Evolutionary conservation across 108 stramenopile species (phyloP).

Genomic region (Schizochytrium sp.): DNA sequence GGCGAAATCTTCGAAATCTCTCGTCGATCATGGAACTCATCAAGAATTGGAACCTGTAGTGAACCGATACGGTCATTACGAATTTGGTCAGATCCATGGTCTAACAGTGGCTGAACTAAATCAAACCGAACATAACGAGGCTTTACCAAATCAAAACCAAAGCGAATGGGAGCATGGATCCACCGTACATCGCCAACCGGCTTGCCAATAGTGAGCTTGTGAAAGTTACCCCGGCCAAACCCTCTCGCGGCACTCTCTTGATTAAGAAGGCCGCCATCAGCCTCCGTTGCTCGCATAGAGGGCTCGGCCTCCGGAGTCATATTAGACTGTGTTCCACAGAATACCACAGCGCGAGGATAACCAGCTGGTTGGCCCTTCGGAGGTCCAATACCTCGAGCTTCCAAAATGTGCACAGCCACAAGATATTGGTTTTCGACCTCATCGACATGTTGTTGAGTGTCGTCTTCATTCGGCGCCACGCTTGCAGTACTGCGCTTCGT

Average conservation of each 20-base stretch:
- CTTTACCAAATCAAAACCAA: conserved; percentile 32
- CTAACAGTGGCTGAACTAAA: background rate
- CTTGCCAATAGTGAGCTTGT: background rate
- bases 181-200: conserved; percentile 42
- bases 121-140: background rate
- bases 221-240: background rate
- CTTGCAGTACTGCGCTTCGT: too few relatives aligned
- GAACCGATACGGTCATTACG: background rate
- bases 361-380: background rate
- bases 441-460: background rate
- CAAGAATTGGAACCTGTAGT: background rate
- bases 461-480: too few relatives aligned
- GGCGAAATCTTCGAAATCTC: conserved; percentile 44
- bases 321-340: background rate
- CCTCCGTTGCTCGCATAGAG: background rate
- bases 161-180: conserved; percentile 4
- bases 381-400: conserved; percentile 1
- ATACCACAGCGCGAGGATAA: background rate
- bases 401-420: background rate
- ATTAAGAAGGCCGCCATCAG: background rate
- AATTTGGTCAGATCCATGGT: background rate
- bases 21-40: background rate
- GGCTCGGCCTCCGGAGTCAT: conserved; percentile 45
- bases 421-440: background rate
- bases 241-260: background rate